A percentile compares a stretch with the other conserved stretches of the same genome.
These are phyloP conservation scores for Pistacia integerrima DNA, from an alignment of 345 rosid genomes.

Conservation along the genomic window DNA sequence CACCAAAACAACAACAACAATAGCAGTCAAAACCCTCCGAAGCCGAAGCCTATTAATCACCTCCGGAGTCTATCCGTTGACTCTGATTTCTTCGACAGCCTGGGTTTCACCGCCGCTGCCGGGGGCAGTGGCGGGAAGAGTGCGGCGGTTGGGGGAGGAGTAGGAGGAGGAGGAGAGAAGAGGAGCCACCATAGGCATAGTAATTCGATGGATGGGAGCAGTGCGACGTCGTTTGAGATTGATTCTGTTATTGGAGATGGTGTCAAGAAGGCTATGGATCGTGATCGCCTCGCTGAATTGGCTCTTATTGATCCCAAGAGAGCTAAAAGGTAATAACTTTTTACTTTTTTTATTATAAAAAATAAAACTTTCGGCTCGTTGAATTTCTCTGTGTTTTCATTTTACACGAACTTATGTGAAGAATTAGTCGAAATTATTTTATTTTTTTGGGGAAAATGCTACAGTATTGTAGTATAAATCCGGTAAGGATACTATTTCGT, in stretches of 20 bases:
- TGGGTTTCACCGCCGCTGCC: slow-evolving; percentile 27
- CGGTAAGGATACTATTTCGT: no score
- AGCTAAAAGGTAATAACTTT: slow-evolving; percentile 69
- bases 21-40: slow-evolving; percentile 23
- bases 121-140: slow-evolving; percentile 40
- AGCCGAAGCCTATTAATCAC: slow-evolving; percentile 53
- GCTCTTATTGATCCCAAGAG: slow-evolving; percentile 92
- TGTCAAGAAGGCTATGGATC: slow-evolving; percentile 77
- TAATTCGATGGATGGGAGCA: slow-evolving; percentile 81
- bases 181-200: slow-evolving; percentile 61
- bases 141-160: slow-evolving; percentile 14
- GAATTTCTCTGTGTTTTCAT: background rate
- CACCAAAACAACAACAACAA: slow-evolving; percentile 4
- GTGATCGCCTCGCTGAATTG: slow-evolving; percentile 84
- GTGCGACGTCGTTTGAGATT: slow-evolving; percentile 50
- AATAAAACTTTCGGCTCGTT: background rate
- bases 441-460: background rate
- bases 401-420: background rate
- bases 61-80: slow-evolving; percentile 89
- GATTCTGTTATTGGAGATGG: slow-evolving; percentile 63
- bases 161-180: slow-evolving; percentile 46
- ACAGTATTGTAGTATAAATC: background rate
- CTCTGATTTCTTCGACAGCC: slow-evolving; percentile 81
- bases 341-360: background rate
- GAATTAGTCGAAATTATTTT: background rate